Base-by-base conservation (phyloP, 2,329 filamentous ascomycete species). In the Neopestalotiopsis clavispora region DNA sequence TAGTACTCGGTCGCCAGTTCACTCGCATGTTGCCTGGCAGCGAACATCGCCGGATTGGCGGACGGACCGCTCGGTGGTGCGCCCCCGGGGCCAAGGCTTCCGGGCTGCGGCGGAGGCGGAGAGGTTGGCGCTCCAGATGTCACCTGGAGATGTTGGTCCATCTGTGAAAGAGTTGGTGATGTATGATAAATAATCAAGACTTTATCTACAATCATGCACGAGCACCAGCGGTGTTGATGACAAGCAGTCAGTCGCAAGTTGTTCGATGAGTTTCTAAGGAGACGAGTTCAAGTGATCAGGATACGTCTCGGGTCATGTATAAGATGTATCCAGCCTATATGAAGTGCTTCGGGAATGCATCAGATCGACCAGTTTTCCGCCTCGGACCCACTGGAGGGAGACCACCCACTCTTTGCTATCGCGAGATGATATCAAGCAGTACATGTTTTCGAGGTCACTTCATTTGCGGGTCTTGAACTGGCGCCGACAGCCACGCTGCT, bases 1-100 rank as follows among this genome's bases (percentile, higher is more conserved):
- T 71, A 72, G 40, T 71, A 72, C n/a, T 69, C 63, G 10, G 56
- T 58, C 12, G 58, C 56, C 30, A 32, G 49, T 49, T 70, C 67
- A 28, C 65, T 70, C 12, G 40, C 58, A 5, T 52, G 67, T 58
- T 69, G 67, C 23, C 69, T 66, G 17, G 60, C 60, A 9, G 59
- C 68, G 34, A 69, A 68, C 14, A 69, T 34, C 12, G 38, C 62
- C 12, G 62, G 38, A 20, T 66, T 56, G n/a, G 64, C 17, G 30
- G 30, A 49, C 4, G 64, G 52, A 7, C 40, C 62, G 10, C 40
- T 23, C 23, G 23, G 23, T 28, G 23, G 23, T 28, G 23, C 23
- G 42, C 38, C 20, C 12, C 38, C 20, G 12, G 45, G 38, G 30
- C 20, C n/a, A 12, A 9, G 12, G 20, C 3, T 17, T 13, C 42